Conservation (phyloP, 495 filamentous ascomycete species). For the Echria macrotheca region DNA sequence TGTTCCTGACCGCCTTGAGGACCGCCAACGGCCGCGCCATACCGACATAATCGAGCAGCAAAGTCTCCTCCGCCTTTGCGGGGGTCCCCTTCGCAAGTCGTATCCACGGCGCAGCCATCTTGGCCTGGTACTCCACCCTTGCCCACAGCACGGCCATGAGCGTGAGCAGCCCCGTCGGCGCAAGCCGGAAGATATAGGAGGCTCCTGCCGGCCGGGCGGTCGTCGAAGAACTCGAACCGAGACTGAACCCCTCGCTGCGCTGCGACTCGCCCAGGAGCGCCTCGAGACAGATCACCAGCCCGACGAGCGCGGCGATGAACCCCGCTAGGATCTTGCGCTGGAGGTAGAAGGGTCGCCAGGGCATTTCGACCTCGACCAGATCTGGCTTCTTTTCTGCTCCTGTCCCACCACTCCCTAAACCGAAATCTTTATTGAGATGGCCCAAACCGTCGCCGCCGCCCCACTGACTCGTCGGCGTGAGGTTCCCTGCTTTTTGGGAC, state of each 20-base stretch:
- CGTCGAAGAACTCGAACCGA: too few species aligned
- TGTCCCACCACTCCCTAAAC: too few species aligned
- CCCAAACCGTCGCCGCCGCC: too few species aligned
- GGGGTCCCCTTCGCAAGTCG: constrained; percentile 12
- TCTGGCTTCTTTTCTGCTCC: constrained; percentile 15
- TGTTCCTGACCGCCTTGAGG: constrained; percentile 9
- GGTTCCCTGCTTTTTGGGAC: constrained; percentile 13
- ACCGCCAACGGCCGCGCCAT: constrained; percentile 9
- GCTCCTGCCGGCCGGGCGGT: neutral
- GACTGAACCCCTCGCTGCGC: constrained; percentile 12
- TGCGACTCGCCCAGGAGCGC: constrained; percentile 12
- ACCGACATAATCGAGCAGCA: constrained; percentile 28
- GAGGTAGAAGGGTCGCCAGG: constrained; percentile 25
- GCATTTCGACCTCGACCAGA: constrained; percentile 13
- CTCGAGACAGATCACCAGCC: constrained; percentile 11
- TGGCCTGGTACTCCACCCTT: constrained; percentile 27
- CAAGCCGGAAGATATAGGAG: constrained; percentile 29
- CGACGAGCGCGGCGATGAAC: constrained; percentile 14
- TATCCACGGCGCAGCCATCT: constrained; percentile 27
- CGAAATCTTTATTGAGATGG: neutral
- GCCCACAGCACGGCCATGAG: constrained; percentile 23
- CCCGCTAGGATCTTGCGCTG: constrained; percentile 18
- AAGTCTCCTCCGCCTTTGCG: constrained; percentile 10
- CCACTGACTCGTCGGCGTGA: constrained; percentile 6
- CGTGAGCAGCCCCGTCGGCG: constrained; percentile 22